Percentiles rank a stretch among this genome's conserved stretches.
Conservation (phyloP, 495 filamentous ascomycete species). For the Xylaria intraflava region DNA sequence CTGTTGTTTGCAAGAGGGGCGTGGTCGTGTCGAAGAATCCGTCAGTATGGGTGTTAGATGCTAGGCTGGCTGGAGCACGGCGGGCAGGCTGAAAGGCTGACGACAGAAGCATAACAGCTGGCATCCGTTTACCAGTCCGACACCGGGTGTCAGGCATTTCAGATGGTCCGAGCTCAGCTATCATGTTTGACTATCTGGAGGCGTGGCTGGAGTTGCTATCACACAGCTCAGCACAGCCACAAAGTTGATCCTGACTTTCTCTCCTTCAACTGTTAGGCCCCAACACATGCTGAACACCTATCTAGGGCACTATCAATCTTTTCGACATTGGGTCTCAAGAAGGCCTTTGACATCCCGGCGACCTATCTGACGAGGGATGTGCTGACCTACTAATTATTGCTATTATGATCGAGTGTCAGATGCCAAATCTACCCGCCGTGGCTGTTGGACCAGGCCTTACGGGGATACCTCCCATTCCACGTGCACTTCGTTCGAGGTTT, state of each 20-base stretch:
- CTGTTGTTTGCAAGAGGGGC: neutral
- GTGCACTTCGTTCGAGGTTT: neutral
- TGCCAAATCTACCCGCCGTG: too few species aligned
- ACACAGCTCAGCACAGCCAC: neutral
- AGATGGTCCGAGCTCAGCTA: neutral
- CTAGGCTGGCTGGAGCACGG: constrained; percentile 20
- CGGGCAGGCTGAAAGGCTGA: constrained; percentile 42
- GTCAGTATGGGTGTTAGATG: neutral
- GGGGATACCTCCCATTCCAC: neutral
- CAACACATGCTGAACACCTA: too few species aligned
- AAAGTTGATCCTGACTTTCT: too few species aligned
- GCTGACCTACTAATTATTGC: too few species aligned
- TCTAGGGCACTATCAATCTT: too few species aligned
- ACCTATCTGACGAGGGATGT: too few species aligned
- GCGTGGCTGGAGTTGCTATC: neutral
- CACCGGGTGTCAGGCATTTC: neutral
- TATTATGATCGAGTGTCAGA: too few species aligned
- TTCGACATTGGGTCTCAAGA: too few species aligned
- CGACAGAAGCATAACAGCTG: constrained; percentile 20
- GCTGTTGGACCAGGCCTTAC: too few species aligned
- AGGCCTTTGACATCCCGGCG: too few species aligned
- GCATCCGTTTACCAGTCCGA: neutral
- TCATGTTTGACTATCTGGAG: neutral
- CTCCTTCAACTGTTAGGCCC: too few species aligned
- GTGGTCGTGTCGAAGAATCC: neutral